Evolutionary conservation across 768 basidiomycete genomes (phyloP).

Genomic region (Hysterangium stoloniferum): DNA sequence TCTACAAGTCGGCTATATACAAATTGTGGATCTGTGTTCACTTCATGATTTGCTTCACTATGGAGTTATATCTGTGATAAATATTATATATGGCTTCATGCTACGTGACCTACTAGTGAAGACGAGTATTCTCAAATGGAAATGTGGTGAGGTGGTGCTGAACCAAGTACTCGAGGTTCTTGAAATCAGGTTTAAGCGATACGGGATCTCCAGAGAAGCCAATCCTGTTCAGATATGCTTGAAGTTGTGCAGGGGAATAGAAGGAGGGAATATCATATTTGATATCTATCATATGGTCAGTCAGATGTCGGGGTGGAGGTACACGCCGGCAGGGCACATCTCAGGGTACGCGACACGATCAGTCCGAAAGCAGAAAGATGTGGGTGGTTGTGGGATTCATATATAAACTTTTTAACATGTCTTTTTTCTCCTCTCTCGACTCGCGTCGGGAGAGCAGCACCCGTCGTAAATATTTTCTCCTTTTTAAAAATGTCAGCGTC

Average conservation of each 20-base stretch:
- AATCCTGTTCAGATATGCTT: neutral
- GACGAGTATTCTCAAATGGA: slow-evolving; percentile 2
- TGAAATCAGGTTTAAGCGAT: neutral
- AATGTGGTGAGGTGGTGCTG: neutral
- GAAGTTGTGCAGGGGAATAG: neutral
- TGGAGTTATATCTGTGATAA: neutral
- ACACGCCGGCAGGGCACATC: no score
- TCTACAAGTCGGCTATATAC: slow-evolving; percentile 13
- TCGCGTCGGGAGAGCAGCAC: neutral
- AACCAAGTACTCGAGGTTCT: neutral
- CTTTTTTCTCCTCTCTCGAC: slow-evolving; percentile 1
- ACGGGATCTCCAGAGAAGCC: neutral
- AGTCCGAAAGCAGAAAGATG: no score
- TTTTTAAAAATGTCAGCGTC: slow-evolving; percentile 2
- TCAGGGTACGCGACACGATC: no score
- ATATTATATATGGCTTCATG: neutral
- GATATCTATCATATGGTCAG: neutral
- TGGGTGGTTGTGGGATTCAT: no score
- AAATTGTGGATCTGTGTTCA: neutral
- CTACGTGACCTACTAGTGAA: neutral
- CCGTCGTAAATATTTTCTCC: neutral
- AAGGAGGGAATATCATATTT: neutral
- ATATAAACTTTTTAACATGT: neutral
- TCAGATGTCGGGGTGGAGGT: no score
- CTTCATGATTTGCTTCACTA: neutral